These are phyloP conservation scores for Fusarium coicis DNA, from an alignment of 2,329 filamentous ascomycete genomes.

Conservation along the genomic window DNA sequence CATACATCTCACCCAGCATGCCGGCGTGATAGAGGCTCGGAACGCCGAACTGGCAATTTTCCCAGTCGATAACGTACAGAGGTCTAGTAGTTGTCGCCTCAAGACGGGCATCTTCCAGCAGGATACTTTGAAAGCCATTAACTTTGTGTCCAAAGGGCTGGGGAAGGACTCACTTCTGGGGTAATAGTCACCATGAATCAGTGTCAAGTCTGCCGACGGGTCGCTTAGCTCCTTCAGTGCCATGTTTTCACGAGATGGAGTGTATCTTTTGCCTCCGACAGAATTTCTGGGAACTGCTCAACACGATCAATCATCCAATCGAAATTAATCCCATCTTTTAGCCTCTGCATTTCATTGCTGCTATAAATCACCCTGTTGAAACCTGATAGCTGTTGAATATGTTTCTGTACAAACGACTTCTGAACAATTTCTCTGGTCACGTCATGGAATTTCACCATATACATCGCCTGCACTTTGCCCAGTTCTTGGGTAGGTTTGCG, in stretches of 20 bases:
- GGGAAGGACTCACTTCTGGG: not conserved
- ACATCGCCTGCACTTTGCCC: not conserved
- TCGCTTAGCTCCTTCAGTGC: not conserved
- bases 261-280: not conserved
- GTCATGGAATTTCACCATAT: not conserved
- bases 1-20: conserved; percentile 13
- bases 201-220: not conserved
- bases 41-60: not conserved
- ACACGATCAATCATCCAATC: conserved; percentile 8
- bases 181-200: conserved; percentile 4
- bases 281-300: not conserved
- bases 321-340: conserved; percentile 1
- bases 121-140: not conserved
- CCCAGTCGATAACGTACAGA: conserved; percentile 3
- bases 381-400: too few relatives aligned
- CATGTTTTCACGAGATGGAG: not conserved
- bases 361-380: not conserved
- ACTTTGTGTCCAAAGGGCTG: rapidly evolving
- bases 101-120: not conserved
- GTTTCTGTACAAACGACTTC: not conserved
- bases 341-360: conserved; percentile 1
- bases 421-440: not conserved
- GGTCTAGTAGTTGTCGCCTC: not conserved
- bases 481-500: not conserved
- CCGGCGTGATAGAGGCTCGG: conserved; percentile 1